Percentiles rank a stretch among this genome's conserved stretches.
These are phyloP conservation scores for Viola odorata DNA, from an alignment of 345 rosid species.

Conservation along the genomic window DNA sequence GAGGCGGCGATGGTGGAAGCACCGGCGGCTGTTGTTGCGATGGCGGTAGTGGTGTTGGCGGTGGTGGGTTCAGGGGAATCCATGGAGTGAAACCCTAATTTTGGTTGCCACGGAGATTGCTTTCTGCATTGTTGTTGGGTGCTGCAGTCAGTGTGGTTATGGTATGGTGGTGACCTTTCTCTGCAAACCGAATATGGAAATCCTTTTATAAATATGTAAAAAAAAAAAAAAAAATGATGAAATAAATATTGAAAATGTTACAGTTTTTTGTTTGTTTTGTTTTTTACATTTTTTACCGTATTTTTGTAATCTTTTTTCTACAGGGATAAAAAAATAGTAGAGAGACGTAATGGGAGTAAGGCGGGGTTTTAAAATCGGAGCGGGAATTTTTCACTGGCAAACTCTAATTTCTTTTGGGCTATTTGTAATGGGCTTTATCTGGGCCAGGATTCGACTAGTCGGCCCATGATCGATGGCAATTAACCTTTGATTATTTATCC, in stretches of 20 bases:
- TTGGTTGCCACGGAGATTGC: conserved; percentile 1
- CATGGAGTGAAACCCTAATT: conserved; percentile 18
- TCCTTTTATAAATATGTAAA: neutral
- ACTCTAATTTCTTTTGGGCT: neutral
- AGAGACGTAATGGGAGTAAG: conserved; percentile 1
- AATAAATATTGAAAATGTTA: neutral
- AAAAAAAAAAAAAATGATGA: neutral
- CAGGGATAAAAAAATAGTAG: neutral
- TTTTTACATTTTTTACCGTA: neutral
- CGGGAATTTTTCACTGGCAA: conserved; percentile 7
- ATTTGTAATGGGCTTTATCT: too few relatives aligned
- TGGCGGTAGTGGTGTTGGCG: neutral
- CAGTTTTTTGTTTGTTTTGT: too few relatives aligned
- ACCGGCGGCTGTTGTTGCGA: neutral
- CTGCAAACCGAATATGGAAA: neutral
- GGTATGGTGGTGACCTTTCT: neutral
- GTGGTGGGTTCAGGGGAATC: conserved; percentile 26
- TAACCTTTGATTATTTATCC: too few relatives aligned
- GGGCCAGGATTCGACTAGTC: too few relatives aligned
- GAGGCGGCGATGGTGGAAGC: neutral
- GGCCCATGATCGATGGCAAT: too few relatives aligned
- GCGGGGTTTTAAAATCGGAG: conserved; percentile 17
- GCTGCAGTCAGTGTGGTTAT: too few relatives aligned
- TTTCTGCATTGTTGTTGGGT: conserved; percentile 21
- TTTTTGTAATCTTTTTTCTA: neutral